Percentiles rank a stretch among this genome's conserved stretches.
Evolutionary conservation across 306 rosid genomes (phyloP).

Genomic region (Coriaria nepalensis): DNA sequence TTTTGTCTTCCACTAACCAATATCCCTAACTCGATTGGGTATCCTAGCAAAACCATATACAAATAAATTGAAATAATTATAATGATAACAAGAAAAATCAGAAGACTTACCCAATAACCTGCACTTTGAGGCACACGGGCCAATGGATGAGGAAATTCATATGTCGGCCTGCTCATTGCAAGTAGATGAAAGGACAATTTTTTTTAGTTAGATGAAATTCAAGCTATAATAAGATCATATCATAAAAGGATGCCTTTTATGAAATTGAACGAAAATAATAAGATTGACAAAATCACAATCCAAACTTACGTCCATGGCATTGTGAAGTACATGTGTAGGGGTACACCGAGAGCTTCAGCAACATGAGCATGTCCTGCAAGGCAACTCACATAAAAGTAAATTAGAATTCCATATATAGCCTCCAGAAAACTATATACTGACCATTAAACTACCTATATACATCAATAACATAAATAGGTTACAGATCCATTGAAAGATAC

Average conservation of each 20-base stretch:
- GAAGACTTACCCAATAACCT: constrained; percentile 76
- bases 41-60: too few species aligned
- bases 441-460: neutral
- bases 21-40: too few species aligned
- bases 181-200: constrained; percentile 16
- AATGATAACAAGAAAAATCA: constrained; percentile 9
- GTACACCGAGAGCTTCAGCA: constrained; percentile 94
- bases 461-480: too few species aligned
- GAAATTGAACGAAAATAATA: neutral
- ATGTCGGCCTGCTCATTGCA: constrained; percentile 74
- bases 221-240: too few species aligned
- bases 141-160: constrained; percentile 83
- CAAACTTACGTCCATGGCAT: constrained; percentile 99
- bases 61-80: constrained; percentile 14
- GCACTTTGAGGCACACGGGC: constrained; percentile 91
- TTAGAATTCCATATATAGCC: constrained; percentile 10
- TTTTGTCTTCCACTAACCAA: too few species aligned
- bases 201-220: neutral
- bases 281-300: constrained; percentile 7
- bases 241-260: too few species aligned
- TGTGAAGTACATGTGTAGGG: constrained; percentile 95
- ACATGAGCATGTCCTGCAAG: constrained; percentile 79
- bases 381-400: constrained; percentile 11
- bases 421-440: constrained; percentile 4
- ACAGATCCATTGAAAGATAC: too few species aligned